Base-by-base conservation (phyloP, 306 rosid genomes). In the Pterocarpus santalinus region DNA sequence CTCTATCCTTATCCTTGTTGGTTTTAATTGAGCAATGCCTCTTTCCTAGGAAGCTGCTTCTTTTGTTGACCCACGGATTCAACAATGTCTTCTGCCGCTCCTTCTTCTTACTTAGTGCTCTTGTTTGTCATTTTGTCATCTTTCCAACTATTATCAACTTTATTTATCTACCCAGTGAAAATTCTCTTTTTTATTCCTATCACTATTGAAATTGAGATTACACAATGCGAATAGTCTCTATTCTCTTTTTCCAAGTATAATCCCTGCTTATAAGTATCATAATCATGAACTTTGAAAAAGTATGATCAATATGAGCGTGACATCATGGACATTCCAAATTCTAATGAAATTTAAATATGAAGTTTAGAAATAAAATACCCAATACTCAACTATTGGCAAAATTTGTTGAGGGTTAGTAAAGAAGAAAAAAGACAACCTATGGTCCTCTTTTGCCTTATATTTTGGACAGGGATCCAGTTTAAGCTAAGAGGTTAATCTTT, bases 11-110 rank as follows among this genome's bases (percentile, higher is more conserved):
- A 90, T 85, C 90, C 64, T 80, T 57, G 78, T 76, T 73, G 77
- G 46, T 69, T 75, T 78, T 86, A 76, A 82, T 84, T 78, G 47
- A 58, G 64, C 70, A 44, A 84, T 86, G 82, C 82, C 75, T 64
- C 80, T 81, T 84, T 85, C 80, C 83, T 80, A 71, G 88, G 87
- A 82, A 70, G 80, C 88, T 76, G 85, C 90, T 80, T 82, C 89
- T 75, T 64, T 70, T 79, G 78, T 74, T 81, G 69, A 90, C 82
- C 60, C 81, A 39, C 76, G 53, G 35, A 85, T 62, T 67, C 51
- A 61, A 34, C 76, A 3, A 72, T 53, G 30, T 51, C 43, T 17
- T 46, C 60, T 67, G 56, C 51, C 34, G 33, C 41, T 36, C 30
- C 16, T 55, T 58, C 5, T n/a, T 46, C 22, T 43, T 51, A 1